Base-by-base conservation (phyloP, 1,284 basidiomycete species). In the Apiotrichum veenhuisii region DNA sequence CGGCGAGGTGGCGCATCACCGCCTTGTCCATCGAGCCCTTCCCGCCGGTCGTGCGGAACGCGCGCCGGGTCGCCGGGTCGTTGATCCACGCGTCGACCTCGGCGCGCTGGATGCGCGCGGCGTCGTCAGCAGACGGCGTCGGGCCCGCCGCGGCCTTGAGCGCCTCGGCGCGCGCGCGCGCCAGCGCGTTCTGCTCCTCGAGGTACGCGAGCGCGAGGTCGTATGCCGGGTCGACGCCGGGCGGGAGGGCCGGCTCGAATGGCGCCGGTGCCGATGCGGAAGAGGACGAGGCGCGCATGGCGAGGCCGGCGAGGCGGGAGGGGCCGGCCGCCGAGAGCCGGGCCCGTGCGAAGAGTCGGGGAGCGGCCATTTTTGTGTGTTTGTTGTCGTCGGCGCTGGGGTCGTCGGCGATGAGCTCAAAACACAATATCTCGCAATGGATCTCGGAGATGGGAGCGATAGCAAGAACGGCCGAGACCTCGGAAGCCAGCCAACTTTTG, bases 1-100 rank as follows among this genome's bases (percentile, higher is more conserved):
- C 90, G 3, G 88, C 79, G 23, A 98, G 78, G 71, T 89, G 84
- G 22, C 91, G 82, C 72, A 92, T 87, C 1, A 89, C 84, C 0
- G 84, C 81, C 60, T 83, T 71, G 20, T 72, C 68, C 58, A 82
- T 73, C 63, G 79, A 75, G 5, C 70, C 69, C 43, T 58, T 54
- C 1, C 73, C 73, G 5, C 55, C 61, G 1, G 67, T 68, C 53
- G 74, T 72, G 11, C 58, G 54, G 62, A 75, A 75, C 40, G 51
- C 41, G 46, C 68, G 58, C 50, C 76, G 48, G 15, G 66, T 62
- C 5, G 66, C 63, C 11, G 76, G 76, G 61, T 76, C 70, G 58
- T 74, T 71, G 37, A 75, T 62, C 51, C 66, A 66, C 8, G 71
- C 71, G 40, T 72, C 68, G 14, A 75, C 62, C 55, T 74, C 69